These are phyloP conservation scores for Boletus mariae DNA, from an alignment of 1,284 basidiomycete species.

Conservation along the genomic window DNA sequence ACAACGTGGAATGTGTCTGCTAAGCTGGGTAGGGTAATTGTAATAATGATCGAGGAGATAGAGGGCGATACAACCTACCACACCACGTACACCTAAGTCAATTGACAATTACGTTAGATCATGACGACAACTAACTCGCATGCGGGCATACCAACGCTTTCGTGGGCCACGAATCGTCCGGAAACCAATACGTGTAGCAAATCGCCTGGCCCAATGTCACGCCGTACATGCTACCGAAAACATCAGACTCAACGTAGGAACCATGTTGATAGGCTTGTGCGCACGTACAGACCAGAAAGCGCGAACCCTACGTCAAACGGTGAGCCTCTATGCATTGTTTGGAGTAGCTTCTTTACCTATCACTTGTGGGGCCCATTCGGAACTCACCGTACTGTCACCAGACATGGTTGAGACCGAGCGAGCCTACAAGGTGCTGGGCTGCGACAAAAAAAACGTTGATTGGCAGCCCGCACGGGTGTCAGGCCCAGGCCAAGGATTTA, in stretches of 20 bases:
- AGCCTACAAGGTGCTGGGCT: too few relatives aligned
- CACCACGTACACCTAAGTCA: too few relatives aligned
- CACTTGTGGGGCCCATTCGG: constrained; percentile 2
- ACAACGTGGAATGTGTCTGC: not conserved
- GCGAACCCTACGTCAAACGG: constrained; percentile 1
- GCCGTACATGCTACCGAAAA: constrained; percentile 36
- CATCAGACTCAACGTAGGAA: too few relatives aligned
- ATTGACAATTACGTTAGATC: not conserved
- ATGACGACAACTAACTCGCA: not conserved
- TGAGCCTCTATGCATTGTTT: not conserved
- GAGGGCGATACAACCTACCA: not conserved
- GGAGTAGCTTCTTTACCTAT: constrained; percentile 7
- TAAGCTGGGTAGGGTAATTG: not conserved
- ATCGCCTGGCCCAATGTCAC: constrained; percentile 6
- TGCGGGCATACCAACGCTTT: constrained; percentile 6
- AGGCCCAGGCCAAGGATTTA: too few relatives aligned
- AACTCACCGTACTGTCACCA: not conserved
- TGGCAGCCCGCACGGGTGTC: too few relatives aligned
- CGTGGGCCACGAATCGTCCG: not conserved
- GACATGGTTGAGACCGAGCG: too few relatives aligned
- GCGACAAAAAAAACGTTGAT: too few relatives aligned
- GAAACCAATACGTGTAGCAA: constrained; percentile 46
- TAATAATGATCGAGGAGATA: not conserved
- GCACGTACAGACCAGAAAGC: constrained; percentile 5
- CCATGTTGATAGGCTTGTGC: too few relatives aligned